Base-by-base conservation (phyloP, 768 basidiomycete species). In the Auricularia heimuer region DNA sequence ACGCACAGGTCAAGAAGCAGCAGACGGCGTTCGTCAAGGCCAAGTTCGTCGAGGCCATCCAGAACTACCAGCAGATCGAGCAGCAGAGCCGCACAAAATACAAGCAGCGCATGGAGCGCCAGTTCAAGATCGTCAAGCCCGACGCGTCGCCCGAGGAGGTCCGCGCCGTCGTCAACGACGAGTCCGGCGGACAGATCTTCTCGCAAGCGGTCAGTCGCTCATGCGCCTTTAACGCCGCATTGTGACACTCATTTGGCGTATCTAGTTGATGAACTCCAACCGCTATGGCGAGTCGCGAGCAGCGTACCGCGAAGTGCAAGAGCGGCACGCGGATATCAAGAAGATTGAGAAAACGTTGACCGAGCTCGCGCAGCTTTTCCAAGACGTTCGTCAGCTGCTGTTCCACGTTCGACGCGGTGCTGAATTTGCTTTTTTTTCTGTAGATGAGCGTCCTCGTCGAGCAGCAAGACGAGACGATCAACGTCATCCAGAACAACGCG, bases 131-230 rank as follows among this genome's bases (percentile, higher is more conserved):
- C 64, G 67, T 67, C 62, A 56, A 39, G 54, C 29, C 39, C 2
- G 85, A 92, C 69, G 94, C 94, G 24, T 86, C 91, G 37, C 82
- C 83, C 11, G 87, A 92, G 66, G 92, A 96, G 72, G 79, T 96
- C 39, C 78, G 82, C 65, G 87, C 90, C 16, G 84, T 86, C 42
- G 85, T 89, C 2, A 80, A 89, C 62, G 85, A 88, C 67, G 85
- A 90, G 56, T 82, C 82, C 62, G 88, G 83, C 35, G 82, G 82
- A 42, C 61, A 91, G 71, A 85, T 94, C 60, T 96, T 96, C 77
- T 82, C 86, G 14, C 84, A 89, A 71, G 89, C 89, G 51, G 89
- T 89, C 71, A 39, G 72, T 65, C 56, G 18, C 56, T 61, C 29
- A 29, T 29, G 29, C 29, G 29, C 29, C 29, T 29, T 29, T 29